phyloP scores from a whole-genome alignment of 805 yeast genomes.

The Candida sanyiensis region DNA sequence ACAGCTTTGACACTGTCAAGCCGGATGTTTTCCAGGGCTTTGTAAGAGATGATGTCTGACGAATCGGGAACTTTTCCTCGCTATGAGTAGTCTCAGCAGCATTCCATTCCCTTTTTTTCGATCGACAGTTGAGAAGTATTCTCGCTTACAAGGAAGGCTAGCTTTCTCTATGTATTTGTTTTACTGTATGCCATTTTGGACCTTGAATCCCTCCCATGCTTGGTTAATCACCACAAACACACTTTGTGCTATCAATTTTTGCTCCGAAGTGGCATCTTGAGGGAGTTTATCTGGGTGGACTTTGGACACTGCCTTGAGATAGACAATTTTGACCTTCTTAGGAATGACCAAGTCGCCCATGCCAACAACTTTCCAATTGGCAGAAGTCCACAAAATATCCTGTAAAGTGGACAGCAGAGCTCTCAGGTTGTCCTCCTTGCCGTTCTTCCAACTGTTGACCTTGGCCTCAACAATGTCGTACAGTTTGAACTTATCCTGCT shows the following conservation, averaged over 20 bases:
- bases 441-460: conserved; percentile 58
- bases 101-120: too few relatives aligned
- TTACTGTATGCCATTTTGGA: conserved; percentile 42
- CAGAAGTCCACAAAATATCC: conserved; percentile 57
- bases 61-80: too few relatives aligned
- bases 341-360: conserved; percentile 78
- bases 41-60: too few relatives aligned
- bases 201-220: conserved; percentile 85
- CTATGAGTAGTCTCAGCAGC: too few relatives aligned
- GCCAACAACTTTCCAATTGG: conserved; percentile 61
- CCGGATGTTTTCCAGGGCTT: too few relatives aligned
- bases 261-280: conserved; percentile 52
- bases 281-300: conserved; percentile 86
- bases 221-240: conserved; percentile 78
- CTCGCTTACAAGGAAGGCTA: too few relatives aligned
- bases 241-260: conserved; percentile 77
- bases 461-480: conserved; percentile 56
- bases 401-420: conserved; percentile 68
- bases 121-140: too few relatives aligned
- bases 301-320: conserved; percentile 84
- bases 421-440: conserved; percentile 78
- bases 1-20: too few relatives aligned
- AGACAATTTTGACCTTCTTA: conserved; percentile 78
- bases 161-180: too few relatives aligned
- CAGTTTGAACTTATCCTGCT: conserved; percentile 52